Base-by-base conservation (phyloP, 306 rosid species). In the Styphnolobium japonicum region DNA sequence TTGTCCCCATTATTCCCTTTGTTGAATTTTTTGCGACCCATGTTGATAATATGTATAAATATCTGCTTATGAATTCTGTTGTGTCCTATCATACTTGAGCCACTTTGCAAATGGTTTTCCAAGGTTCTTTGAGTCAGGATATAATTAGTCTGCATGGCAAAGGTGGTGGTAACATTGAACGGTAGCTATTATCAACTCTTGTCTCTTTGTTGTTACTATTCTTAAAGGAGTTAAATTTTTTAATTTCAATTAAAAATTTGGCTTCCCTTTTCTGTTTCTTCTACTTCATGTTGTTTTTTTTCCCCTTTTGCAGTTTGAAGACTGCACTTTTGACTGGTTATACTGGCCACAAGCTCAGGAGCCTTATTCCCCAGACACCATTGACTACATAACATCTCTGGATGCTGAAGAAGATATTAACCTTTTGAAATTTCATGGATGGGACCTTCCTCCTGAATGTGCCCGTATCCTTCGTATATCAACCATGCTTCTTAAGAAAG, bases 321-420 rank as follows among this genome's bases (percentile, higher is more conserved):
- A 90, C 73, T 90, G 94, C 88, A 90, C 94, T 53, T 90, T 88
- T 77, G 94, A 90, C 42, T 90, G 94, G 94, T 80, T 90, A 43
- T 86, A 90, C 80, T 90, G 94, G 94, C 92, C 90, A 7, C 94
- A 90, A 83, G 92, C 94, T 66, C 76, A 55, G 42, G 75, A 88
- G 67, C 89, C 92, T 25, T 90, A 84, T 79, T 90, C 94, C 60
- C 39, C 77, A 3, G 86, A 86, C 36, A 86, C 83, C 61, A 74
- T 86, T 58, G 86, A 86, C 42, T 88, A 90, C 80, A 86, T 90
- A 73, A 88, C 78, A 75, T 85, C 89, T 62, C 74, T 90, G 43
- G 80, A 90, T 53, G 90, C 89, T 9, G 90, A 84, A 65, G 77
- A 69, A 46, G 94, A 90, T 80, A 88, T 90, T 22, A 83, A 88